Evolutionary conservation across 1,284 basidiomycete species (phyloP).

Genomic region (Fomitopsis betulina): DNA sequence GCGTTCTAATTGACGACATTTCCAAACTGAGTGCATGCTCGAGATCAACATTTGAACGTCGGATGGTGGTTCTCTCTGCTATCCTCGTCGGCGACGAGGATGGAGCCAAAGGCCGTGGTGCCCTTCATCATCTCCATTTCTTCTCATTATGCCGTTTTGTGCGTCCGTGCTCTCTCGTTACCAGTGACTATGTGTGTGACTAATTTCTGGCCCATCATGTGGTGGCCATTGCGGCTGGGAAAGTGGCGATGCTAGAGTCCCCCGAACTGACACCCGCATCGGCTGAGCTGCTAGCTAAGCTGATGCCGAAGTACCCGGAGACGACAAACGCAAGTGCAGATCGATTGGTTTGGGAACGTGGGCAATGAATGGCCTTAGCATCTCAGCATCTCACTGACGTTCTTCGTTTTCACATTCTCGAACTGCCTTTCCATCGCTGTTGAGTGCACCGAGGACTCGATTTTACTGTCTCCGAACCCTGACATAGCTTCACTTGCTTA

Average conservation of each 20-base stretch:
- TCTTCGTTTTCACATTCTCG: conserved; percentile 47
- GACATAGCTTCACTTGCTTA: conserved; percentile 28
- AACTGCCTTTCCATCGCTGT: conserved; percentile 87
- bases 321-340: conserved; percentile 53
- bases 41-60: conserved; percentile 72
- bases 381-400: no score
- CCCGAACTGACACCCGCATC: conserved; percentile 74
- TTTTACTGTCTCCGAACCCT: conserved; percentile 50
- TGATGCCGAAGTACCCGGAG: conserved; percentile 82
- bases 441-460: conserved; percentile 25
- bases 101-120: conserved; percentile 76
- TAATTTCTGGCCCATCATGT: conserved; percentile 20
- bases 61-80: conserved; percentile 54
- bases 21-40: conserved; percentile 8
- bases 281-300: conserved; percentile 67
- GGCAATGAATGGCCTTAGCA: no score
- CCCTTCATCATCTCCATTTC: conserved; percentile 58
- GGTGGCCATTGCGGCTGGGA: conserved; percentile 80
- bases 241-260: conserved; percentile 72
- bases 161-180: conserved; percentile 12
- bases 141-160: conserved; percentile 55
- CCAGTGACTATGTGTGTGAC: neutral
- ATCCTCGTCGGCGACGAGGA: conserved; percentile 63
- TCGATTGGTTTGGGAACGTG: neutral
- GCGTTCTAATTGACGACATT: conserved; percentile 20